A percentile compares a stretch with the other conserved stretches of the same genome.
Conservation (phyloP, 2,329 filamentous ascomycete genomes). For the Paraphoma sp. region DNA sequence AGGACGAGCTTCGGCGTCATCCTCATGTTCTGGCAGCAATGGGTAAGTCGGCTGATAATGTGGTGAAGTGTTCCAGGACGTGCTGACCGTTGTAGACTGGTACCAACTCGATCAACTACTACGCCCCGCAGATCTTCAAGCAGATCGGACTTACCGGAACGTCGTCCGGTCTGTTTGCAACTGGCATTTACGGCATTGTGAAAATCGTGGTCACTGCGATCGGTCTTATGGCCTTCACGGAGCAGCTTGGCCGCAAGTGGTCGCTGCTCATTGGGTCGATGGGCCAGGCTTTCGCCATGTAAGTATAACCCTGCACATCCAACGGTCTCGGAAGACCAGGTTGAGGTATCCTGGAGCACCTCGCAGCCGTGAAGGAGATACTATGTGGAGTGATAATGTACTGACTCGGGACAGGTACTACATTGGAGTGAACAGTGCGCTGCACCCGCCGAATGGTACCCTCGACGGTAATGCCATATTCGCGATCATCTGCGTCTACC, state of each 20-base stretch:
- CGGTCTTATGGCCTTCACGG: slow-evolving; percentile 54
- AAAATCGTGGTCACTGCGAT: slow-evolving; percentile 54
- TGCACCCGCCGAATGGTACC: slow-evolving; percentile 41
- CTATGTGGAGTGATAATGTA: too few relatives aligned
- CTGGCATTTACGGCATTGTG: slow-evolving; percentile 55
- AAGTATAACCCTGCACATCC: not conserved
- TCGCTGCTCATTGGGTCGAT: slow-evolving; percentile 50
- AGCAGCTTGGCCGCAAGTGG: slow-evolving; percentile 55
- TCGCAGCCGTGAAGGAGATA: too few relatives aligned
- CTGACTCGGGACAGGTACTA: slow-evolving; percentile 9
- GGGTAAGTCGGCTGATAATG: not conserved
- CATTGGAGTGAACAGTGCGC: slow-evolving; percentile 41
- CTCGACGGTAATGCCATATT: slow-evolving; percentile 51
- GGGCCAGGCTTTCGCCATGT: slow-evolving; percentile 55
- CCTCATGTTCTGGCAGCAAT: slow-evolving; percentile 55
- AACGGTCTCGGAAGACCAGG: too few relatives aligned
- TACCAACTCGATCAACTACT: slow-evolving; percentile 50
- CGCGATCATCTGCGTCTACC: slow-evolving; percentile 60
- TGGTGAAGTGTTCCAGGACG: too few relatives aligned
- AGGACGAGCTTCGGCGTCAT: slow-evolving; percentile 51
- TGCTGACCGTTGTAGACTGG: slow-evolving; percentile 28
- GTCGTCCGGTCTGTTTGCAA: slow-evolving; percentile 53
- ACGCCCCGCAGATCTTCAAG: slow-evolving; percentile 54
- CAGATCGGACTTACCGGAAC: slow-evolving; percentile 49
- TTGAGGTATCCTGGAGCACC: too few relatives aligned